phyloP scores from a whole-genome alignment of 2,329 filamentous ascomycete species.

The Talaromyces islandicus region DNA sequence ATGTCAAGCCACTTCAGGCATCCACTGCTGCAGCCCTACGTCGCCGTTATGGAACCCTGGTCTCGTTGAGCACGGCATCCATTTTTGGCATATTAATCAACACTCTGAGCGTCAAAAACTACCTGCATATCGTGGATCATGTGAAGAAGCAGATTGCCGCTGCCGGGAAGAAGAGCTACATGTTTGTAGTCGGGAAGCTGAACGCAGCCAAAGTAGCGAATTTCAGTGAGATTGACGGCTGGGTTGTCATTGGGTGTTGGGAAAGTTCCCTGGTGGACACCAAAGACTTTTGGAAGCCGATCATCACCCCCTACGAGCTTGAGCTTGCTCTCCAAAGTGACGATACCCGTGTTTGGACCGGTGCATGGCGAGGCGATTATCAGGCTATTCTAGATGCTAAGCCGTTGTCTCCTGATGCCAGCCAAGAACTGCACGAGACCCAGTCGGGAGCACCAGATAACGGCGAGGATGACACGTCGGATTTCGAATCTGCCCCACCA shows the following conservation, averaged over 20 bases:
- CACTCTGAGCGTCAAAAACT: conserved; percentile 87
- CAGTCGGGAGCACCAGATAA: conserved; percentile 50
- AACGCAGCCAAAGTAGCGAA: conserved; percentile 96
- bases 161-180: conserved; percentile 91
- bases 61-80: conserved; percentile 70
- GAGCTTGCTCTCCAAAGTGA: conserved; percentile 70
- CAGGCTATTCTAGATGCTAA: conserved; percentile 54
- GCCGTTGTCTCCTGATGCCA: conserved; percentile 19
- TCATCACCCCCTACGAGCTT: conserved; percentile 94
- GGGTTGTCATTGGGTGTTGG: conserved; percentile 98
- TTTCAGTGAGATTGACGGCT: conserved; percentile 89
- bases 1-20: conserved; percentile 40
- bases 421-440: conserved; percentile 29
- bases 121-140: conserved; percentile 71
- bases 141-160: conserved; percentile 66
- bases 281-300: conserved; percentile 78
- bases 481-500: conserved; percentile 64
- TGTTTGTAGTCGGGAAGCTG: conserved; percentile 92
- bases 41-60: conserved; percentile 81
- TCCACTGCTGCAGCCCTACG: conserved; percentile 59
- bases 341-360: conserved; percentile 73
- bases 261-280: conserved; percentile 90
- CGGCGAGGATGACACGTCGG: conserved; percentile 51
- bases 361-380: conserved; percentile 84
- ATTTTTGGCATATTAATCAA: conserved; percentile 95